Evolutionary conservation across 169 alveolate species (phyloP).

Genomic region (Cyclospora cayetanensis): DNA sequence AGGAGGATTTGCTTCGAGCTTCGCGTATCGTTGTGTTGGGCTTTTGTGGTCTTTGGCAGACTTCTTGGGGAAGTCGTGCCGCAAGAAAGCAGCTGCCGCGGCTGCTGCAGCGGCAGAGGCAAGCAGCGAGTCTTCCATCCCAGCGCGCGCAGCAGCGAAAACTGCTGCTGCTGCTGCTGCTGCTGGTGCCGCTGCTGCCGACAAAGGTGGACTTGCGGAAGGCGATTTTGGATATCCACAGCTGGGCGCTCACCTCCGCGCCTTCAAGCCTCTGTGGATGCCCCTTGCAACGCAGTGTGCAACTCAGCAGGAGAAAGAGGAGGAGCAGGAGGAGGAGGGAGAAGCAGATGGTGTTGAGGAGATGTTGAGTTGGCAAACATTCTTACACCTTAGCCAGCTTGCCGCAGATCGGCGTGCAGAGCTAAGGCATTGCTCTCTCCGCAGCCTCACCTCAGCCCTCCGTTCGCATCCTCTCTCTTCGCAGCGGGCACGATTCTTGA

Average conservation of each 20-base stretch:
- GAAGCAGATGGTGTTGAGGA: neutral
- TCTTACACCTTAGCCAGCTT: neutral
- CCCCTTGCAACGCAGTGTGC: neutral
- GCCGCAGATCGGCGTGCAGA: neutral
- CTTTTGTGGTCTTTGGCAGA: slow-evolving; percentile 14
- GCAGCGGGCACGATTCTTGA: neutral
- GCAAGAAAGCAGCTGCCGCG: slow-evolving; percentile 15
- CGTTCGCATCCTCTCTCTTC: neutral
- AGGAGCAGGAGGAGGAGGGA: slow-evolving; percentile 13
- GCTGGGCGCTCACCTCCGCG: neutral
- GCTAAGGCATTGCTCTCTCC: slow-evolving; percentile 12
- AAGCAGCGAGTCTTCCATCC: too few relatives aligned
- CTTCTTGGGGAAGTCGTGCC: neutral
- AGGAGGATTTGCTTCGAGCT: slow-evolving; percentile 31
- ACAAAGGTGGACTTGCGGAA: neutral
- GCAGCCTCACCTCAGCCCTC: neutral
- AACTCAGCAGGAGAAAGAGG: neutral
- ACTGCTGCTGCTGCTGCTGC: neutral
- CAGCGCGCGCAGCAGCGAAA: neutral
- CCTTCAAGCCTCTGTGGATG: slow-evolving; percentile 26
- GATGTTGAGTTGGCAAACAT: neutral
- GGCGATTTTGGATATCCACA: neutral
- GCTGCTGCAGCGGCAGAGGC: neutral
- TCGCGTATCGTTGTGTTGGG: slow-evolving; percentile 10
- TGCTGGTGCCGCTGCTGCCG: neutral